phyloP scores from a whole-genome alignment of 1,284 basidiomycete species.

The Phlebopus sp. region DNA sequence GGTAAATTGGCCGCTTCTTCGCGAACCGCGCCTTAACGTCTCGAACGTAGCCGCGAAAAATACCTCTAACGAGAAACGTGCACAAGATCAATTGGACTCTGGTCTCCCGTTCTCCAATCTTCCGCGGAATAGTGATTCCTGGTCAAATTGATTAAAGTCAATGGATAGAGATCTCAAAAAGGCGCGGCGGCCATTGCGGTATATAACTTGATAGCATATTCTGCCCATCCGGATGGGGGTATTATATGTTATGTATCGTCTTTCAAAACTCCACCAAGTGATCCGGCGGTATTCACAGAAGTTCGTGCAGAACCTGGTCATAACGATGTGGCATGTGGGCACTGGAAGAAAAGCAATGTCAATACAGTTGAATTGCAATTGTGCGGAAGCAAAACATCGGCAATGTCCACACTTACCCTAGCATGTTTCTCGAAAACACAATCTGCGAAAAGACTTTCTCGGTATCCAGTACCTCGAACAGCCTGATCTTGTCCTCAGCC shows the following conservation, averaged over 20 bases:
- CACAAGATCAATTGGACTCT: too few relatives aligned
- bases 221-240: background rate
- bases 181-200: too few relatives aligned
- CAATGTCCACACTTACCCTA: constrained; percentile 48
- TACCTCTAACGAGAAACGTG: too few relatives aligned
- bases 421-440: constrained; percentile 78
- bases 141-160: too few relatives aligned
- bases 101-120: too few relatives aligned
- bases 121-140: too few relatives aligned
- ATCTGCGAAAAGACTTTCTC: constrained; percentile 79
- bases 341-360: constrained; percentile 35
- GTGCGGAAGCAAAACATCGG: background rate
- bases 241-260: background rate
- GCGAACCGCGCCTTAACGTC: too few relatives aligned
- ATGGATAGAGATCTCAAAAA: too few relatives aligned
- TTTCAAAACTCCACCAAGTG: background rate
- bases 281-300: constrained; percentile 38
- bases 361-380: background rate
- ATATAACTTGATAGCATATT: too few relatives aligned
- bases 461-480: constrained; percentile 73
- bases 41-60: too few relatives aligned
- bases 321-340: constrained; percentile 68
- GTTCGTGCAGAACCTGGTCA: constrained; percentile 62
- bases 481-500: constrained; percentile 47
- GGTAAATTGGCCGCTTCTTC: too few relatives aligned